These are phyloP conservation scores for Aspergillus carlsbadensis DNA, from an alignment of 495 filamentous ascomycete species.

Conservation along the genomic window DNA sequence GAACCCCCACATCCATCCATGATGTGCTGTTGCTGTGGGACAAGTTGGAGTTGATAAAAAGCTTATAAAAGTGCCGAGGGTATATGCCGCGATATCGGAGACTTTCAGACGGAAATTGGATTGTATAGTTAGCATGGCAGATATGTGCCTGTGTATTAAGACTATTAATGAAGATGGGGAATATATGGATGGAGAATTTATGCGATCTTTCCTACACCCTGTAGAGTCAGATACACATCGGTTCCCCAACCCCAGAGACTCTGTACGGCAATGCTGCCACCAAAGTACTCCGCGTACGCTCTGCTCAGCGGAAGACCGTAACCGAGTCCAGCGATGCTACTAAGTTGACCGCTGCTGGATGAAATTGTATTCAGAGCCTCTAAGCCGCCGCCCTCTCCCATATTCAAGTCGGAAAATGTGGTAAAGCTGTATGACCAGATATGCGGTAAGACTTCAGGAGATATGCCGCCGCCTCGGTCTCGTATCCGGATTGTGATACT, in stretches of 20 bases:
- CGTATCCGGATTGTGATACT: conserved; percentile 94
- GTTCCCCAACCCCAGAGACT: conserved; percentile 94
- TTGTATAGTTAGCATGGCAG: background rate
- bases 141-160: background rate
- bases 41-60: background rate
- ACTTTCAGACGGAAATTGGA: background rate
- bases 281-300: conserved; percentile 98
- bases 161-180: background rate
- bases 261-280: conserved; percentile 91
- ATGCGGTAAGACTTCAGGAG: conserved; percentile 73
- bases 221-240: conserved; percentile 77
- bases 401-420: conserved; percentile 74
- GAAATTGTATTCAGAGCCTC: conserved; percentile 75
- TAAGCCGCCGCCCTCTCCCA: conserved; percentile 45
- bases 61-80: background rate
- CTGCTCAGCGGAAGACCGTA: conserved; percentile 90
- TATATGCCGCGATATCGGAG: background rate
- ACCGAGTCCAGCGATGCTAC: conserved; percentile 85
- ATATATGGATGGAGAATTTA: background rate
- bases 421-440: conserved; percentile 98
- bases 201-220: conserved; percentile 73
- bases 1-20: background rate
- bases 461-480: conserved; percentile 91
- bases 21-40: background rate
- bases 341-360: conserved; percentile 60